phyloP scores from a whole-genome alignment of 352 stramenopile species.

The Thalassiosira hispida region DNA sequence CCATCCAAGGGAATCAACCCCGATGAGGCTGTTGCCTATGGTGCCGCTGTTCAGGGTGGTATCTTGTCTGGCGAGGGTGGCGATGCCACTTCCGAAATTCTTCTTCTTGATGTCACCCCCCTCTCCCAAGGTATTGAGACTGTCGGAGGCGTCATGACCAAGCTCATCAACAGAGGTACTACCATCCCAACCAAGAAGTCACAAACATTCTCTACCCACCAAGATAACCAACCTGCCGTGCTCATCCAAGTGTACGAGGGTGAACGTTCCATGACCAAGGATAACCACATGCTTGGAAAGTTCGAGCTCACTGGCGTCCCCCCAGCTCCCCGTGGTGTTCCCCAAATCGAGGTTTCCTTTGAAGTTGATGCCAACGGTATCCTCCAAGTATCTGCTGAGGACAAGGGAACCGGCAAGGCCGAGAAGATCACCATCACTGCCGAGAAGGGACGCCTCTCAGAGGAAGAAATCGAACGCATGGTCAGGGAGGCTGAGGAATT shows the following conservation, averaged over 20 bases:
- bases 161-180: constrained; percentile 98
- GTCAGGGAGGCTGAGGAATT: constrained; percentile 97
- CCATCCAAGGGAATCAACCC: constrained; percentile 88
- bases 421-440: constrained; percentile 99
- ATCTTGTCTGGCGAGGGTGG: constrained; percentile 94
- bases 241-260: constrained; percentile 98
- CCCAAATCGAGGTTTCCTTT: constrained; percentile 98
- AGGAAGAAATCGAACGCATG: constrained; percentile 99
- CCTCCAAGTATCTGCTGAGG: constrained; percentile 95
- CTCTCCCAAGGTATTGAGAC: constrained; percentile 99
- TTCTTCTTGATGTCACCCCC: constrained; percentile 97
- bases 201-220: constrained; percentile 98
- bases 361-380: constrained; percentile 99
- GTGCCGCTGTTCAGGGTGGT: constrained; percentile 95
- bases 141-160: constrained; percentile 98
- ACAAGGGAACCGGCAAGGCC: constrained; percentile 98
- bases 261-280: constrained; percentile 99
- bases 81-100: constrained; percentile 92
- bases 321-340: constrained; percentile 96
- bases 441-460: constrained; percentile 97
- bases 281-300: constrained; percentile 99
- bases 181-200: constrained; percentile 99
- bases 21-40: constrained; percentile 98
- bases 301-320: constrained; percentile 99
- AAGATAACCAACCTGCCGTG: constrained; percentile 97